Base-by-base conservation (phyloP, 768 basidiomycete genomes). In the Hypholoma fasciculare region DNA sequence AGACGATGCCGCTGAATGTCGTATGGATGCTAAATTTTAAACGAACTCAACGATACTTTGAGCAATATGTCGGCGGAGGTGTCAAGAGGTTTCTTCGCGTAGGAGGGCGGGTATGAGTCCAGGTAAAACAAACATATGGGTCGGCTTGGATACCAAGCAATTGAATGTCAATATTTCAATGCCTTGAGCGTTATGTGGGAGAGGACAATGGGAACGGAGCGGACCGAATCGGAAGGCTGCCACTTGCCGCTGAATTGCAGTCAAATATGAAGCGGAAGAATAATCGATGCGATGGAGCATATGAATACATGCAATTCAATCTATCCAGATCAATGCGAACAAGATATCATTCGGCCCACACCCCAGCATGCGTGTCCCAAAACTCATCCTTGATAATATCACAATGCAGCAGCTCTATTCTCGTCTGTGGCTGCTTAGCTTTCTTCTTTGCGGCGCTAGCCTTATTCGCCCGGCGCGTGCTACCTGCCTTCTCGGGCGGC, bases 371-470 rank as follows among this genome's bases (percentile, higher is more conserved):
- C 27, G 77, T 74, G 7, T 78, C 69, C 95, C 95, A 97, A 72
- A 96, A 96, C 0, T 78, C 82, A 53, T 91, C 85, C 54, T 81
- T 79, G 58, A 96, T 94, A 58, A 96, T 82, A 73, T 96, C 94
- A 68, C 87, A 91, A 63, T 96, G 92, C 23, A 87, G 62, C 1
- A 94, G 74, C 4, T 76, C 78, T 48, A 93, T 74, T 65, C 65
- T 77, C 20, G 76, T 83, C 58, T 11, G 70, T 57, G 55, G 75
- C 77, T 69, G 73, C 61, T 71, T 75, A 60, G 58, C 60, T 63
- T 62, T 69, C 52, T 60, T 58, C 54, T 63, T 66, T 40, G 38
- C 40, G 63, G 40, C 40, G 40, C 40, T 42, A 42, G 40, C 17
- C 40, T 40, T 47, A 34, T 55, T 59, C 57, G 57, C 49, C 40